Base-by-base conservation (phyloP, 1,139 yeast genomes). In the Meyerozyma sp. region DNA sequence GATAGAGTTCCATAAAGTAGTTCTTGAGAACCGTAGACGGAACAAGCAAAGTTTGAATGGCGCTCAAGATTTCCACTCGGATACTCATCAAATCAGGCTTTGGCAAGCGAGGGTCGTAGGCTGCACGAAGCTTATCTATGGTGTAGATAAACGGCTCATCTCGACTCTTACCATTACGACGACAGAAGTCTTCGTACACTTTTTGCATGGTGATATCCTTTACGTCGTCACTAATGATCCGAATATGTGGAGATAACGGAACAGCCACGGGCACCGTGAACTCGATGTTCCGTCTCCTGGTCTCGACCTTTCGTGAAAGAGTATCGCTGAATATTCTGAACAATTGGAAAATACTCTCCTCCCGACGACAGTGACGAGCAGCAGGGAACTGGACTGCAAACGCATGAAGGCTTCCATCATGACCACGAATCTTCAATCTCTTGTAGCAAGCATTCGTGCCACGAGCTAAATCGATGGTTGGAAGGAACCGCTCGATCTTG, bases 381-480 rank as follows among this genome's bases (percentile, higher is more conserved):
- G 98, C 96, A 5, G 99, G 98, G 64, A 87, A 91, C 66, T 94
- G 98, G 14, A 94, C 95, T 1, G 96, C 95, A 73, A 93, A 94
- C 39, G 93, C 81, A 63, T 93, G 96, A 46, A 85, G 65, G 50
- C 90, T 81, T 51, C 98, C 98, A 61, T 93, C 97, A 55, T 88
- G 88, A 8, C 98, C 98, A 43, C 97, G 79, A 42, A 94, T 88
- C 46, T 89, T 85, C 51, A 94, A 73, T 39, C 97, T 77, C 61
- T 93, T 86, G 64, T 88, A 89, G 55, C 98, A 91, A n/a, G 93
- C 86, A 49, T 89, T 89, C 6, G 94, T 84, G 2, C 96, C 95
- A 48, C 98, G 80, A 6, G 91, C 88, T 52, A 90, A 78, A 51
- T 90, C 96, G 46, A 94, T 81, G 0, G 89, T 81, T 3, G 98